Evolutionary conservation across 129 eudicot species (phyloP).

Genomic region (Tagetes erecta): DNA sequence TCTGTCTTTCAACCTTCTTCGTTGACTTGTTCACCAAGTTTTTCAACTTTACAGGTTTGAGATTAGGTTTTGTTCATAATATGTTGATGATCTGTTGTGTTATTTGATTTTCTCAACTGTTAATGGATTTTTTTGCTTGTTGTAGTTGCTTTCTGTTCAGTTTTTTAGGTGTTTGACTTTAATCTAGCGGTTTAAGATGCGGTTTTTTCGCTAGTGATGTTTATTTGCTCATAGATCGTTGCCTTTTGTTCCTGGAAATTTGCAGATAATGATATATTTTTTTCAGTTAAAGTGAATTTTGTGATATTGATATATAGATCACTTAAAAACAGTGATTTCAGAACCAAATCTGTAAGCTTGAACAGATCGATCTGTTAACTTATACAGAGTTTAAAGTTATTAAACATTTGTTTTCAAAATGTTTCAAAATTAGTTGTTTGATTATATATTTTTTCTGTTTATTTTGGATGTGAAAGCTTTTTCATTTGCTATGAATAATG

Average conservation of each 20-base stretch:
- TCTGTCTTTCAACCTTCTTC: slow-evolving; percentile 15
- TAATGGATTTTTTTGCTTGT: neutral
- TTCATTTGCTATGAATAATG: neutral
- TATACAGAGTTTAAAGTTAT: neutral
- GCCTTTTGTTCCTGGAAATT: neutral
- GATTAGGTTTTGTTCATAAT: slow-evolving; percentile 9
- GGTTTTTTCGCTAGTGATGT: slow-evolving; percentile 14
- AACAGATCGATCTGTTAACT: neutral
- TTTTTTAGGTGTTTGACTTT: slow-evolving; percentile 26
- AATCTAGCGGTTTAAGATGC: slow-evolving; percentile 29
- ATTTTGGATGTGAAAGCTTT: neutral
- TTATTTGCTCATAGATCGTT: slow-evolving; percentile 12
- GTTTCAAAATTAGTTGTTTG: neutral
- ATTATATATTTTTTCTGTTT: neutral
- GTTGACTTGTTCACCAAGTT: slow-evolving; percentile 1
- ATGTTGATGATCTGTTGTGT: neutral
- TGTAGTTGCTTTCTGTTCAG: neutral
- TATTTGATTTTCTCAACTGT: neutral
- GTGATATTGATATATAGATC: neutral
- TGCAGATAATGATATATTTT: neutral
- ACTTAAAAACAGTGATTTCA: neutral
- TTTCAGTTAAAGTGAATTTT: neutral
- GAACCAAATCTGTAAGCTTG: too few species aligned
- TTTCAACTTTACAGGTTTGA: slow-evolving; percentile 28
- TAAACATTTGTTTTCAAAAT: neutral